Evolutionary conservation across 495 filamentous ascomycete species (phyloP), one percentile per base, ranked within the genome.

Genomic region (Penicillium subrubescens): DNA sequence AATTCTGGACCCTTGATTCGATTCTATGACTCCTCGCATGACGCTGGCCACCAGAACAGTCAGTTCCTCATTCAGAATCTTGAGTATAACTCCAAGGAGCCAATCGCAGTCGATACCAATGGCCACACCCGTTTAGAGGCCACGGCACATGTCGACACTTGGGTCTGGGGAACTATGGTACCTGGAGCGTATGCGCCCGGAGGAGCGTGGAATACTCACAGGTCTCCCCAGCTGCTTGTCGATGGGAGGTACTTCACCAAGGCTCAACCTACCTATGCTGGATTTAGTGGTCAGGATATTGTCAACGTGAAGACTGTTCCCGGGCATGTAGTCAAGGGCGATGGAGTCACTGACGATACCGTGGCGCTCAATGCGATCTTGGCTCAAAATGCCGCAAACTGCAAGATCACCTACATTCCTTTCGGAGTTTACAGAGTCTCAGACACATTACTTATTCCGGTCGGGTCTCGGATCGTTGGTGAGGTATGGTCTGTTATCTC

Each of bases 331-430:
- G 79, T 77, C 7, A 72, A 75, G 51, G 81, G 81, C 23, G 79
- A 83, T 56, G 80, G 81, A 10, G 57, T 64, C 1, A 78, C 76
- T 2, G 81, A 82, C 54, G 80, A 83, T 51, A 82, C 83, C 0
- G 70, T 62, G 0, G 75, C 77, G 8, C 77, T 90, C 46, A 86
- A 89, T 63, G 66, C 75, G 6, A 80, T 87, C 68, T 39, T 87
- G 51, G 63, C 81, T 50, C 58, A 82, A 62, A 75, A 86, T 53
- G 76, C 82, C 34, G 69, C 79, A 51, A 66, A 72, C 43, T 74
- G 80, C 72, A 86, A 83, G 60, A 73, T 89, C 25, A 78, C 84
- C 1, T 90, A 82, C 68, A 86, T 91, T 65, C 87, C 88, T 3
- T 75, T 77, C 25, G 88, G 89, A 12, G 81, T 81, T 0, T 91